These are phyloP conservation scores for Phialocephala subalpina DNA, from an alignment of 2,329 filamentous ascomycete species.

Conservation along the genomic window DNA sequence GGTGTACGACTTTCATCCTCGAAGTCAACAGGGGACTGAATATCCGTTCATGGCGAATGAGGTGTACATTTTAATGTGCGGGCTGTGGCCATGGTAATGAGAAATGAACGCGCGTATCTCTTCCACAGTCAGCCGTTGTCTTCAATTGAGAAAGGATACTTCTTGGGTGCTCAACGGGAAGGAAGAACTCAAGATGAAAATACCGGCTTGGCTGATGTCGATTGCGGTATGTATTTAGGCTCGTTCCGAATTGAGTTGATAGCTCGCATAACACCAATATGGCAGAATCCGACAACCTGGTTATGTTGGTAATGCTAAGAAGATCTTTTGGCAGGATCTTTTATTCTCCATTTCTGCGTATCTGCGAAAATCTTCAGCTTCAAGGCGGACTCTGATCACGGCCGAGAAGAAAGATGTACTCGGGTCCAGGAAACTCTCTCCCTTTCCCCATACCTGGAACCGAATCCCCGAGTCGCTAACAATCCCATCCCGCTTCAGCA, in stretches of 20 bases:
- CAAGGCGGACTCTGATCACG: not conserved
- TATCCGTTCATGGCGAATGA: constrained; percentile 4
- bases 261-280: not conserved
- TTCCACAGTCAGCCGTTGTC: not conserved
- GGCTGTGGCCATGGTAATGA: not conserved
- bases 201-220: not conserved
- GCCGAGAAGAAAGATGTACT: not conserved
- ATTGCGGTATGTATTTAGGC: not conserved
- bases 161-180: not conserved
- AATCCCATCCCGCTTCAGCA: not conserved
- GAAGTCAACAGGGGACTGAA: not conserved
- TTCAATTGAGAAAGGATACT: not conserved
- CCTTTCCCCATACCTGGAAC: not conserved
- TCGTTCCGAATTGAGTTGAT: constrained; percentile 5
- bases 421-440: not conserved
- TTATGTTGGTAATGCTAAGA: not conserved
- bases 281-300: not conserved
- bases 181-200: not conserved
- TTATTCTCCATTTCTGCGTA: not conserved
- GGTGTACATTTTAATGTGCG: not conserved
- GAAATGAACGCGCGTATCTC: not conserved
- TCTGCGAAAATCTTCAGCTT: not conserved
- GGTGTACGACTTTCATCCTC: not conserved
- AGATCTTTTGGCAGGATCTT: not conserved
- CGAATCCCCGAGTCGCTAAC: not conserved